A percentile compares a stretch with the other conserved stretches of the same genome.
These are phyloP conservation scores for Rhododendron vialii DNA, from an alignment of 148 eudicot species.

Conservation along the genomic window DNA sequence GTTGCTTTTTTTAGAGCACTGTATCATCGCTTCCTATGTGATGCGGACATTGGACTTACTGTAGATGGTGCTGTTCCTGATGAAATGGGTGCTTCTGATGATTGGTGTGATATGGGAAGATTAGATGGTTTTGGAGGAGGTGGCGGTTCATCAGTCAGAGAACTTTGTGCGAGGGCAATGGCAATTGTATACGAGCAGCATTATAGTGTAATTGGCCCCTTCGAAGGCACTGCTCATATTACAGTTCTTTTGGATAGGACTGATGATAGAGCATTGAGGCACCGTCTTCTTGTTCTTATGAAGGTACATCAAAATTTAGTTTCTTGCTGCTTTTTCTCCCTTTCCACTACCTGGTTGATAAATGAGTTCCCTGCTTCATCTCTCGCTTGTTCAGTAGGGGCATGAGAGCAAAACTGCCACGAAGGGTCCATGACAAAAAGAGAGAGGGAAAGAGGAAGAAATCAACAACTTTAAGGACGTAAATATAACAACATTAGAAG, in stretches of 20 bases:
- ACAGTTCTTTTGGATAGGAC: conserved; percentile 96
- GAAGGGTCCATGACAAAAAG: neutral
- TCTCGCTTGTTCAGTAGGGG: neutral
- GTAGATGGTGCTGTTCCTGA: conserved; percentile 98
- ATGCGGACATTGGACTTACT: conserved; percentile 89
- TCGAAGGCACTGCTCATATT: conserved; percentile 92
- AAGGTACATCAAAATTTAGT: conserved; percentile 46
- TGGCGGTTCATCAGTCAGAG: conserved; percentile 89
- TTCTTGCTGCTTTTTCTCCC: neutral
- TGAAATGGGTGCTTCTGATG: conserved; percentile 94
- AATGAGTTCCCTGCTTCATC: conserved; percentile 4
- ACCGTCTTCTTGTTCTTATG: conserved; percentile 85
- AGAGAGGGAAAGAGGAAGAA: neutral
- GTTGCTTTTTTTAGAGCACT: conserved; percentile 95
- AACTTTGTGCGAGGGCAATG: conserved; percentile 98
- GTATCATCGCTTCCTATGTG: conserved; percentile 94
- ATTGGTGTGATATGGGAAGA: conserved; percentile 99
- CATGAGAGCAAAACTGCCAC: conserved; percentile 1
- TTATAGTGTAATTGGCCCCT: conserved; percentile 66
- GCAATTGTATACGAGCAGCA: conserved; percentile 97
- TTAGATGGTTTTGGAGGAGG: conserved; percentile 99
- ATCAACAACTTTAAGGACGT: neutral
- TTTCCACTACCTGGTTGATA: neutral
- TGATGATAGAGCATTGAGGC: conserved; percentile 94
- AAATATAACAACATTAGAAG: neutral